Base-by-base conservation (phyloP, 257 asterid genomes). In the Nicotiana undulata region DNA sequence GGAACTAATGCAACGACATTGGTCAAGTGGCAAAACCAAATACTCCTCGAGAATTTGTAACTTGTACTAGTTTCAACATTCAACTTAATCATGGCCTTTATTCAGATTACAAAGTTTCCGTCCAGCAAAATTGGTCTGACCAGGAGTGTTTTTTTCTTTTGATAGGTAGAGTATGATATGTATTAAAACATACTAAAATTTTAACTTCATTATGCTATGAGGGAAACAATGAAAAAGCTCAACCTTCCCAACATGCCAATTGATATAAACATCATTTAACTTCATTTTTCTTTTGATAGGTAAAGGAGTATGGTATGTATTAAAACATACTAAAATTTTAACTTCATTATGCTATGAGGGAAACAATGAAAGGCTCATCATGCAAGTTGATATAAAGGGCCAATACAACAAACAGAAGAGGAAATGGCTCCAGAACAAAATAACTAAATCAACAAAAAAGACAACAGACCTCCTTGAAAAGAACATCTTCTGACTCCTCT, bases 401-500 rank as follows among this genome's bases (percentile, higher is more conserved):
- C 60, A 72, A 72, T 22, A 46, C 78, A 72, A 13, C 60, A 72
- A 32, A 72, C 56, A 44, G 22, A 44, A 24, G 61, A 72, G 60
- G 24, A 72, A 44, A 49, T 49, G 15, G 61, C 61, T 72, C 15
- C 78, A 46, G 34, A 72, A 82, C 10, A 9, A 56, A 59, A 81
- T 70, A 64, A 67, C 60, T 22, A 76, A 83, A 55, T 74, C 51
- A n/a, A 18, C 34, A 61, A 76, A 76, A 59, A 59, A 83, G 51
- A 81, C 16, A 70, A 29, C 88, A 22, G 9, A 93, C 99, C 97
- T 93, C 96, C 91, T 95, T 95, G 79, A 96, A 96, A 80, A 86
- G 94, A 88, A 94, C 94, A 83, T 96, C 99, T 86, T 96, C 96
- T 0, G 91, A 85, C 85, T 96, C 99, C 89, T 92, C 99, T 85